phyloP scores from a whole-genome alignment of 495 filamentous ascomycete genomes.

The Aspergillus baeticus region DNA sequence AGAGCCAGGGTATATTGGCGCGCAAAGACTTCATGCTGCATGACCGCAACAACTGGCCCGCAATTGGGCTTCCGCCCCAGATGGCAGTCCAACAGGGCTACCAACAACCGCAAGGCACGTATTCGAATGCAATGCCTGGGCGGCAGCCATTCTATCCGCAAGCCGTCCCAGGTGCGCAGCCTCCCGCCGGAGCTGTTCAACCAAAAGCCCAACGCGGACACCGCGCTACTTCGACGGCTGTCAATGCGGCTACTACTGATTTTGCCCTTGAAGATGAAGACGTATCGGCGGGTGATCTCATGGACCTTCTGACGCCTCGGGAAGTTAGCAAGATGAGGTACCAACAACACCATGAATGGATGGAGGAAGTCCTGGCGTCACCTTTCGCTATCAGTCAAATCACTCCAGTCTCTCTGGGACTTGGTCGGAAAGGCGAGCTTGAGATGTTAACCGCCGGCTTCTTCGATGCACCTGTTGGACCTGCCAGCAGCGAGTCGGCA shows the following conservation, averaged over 20 bases:
- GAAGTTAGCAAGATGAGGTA: slow-evolving; percentile 85
- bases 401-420: slow-evolving; percentile 78
- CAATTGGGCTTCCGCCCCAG: slow-evolving; percentile 65
- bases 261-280: slow-evolving; percentile 81
- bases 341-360: slow-evolving; percentile 96
- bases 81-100: slow-evolving; percentile 39
- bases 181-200: slow-evolving; percentile 26
- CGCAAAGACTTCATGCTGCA: slow-evolving; percentile 93
- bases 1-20: slow-evolving; percentile 74
- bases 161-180: slow-evolving; percentile 29
- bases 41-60: slow-evolving; percentile 86
- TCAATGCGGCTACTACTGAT: slow-evolving; percentile 44
- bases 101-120: slow-evolving; percentile 29
- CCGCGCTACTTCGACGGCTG: slow-evolving; percentile 35
- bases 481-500: slow-evolving; percentile 33
- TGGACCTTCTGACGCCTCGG: slow-evolving; percentile 83
- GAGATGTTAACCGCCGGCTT: slow-evolving; percentile 78
- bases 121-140: slow-evolving; percentile 29
- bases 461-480: slow-evolving; percentile 56
- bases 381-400: slow-evolving; percentile 82
- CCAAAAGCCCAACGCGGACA: slow-evolving; percentile 39
- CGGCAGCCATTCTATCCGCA: slow-evolving; percentile 42
- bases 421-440: slow-evolving; percentile 85
- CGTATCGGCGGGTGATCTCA: slow-evolving; percentile 75
- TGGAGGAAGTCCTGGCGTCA: slow-evolving; percentile 93